phyloP scores from a whole-genome alignment of 345 rosid species.

The Gossypium turneri region DNA sequence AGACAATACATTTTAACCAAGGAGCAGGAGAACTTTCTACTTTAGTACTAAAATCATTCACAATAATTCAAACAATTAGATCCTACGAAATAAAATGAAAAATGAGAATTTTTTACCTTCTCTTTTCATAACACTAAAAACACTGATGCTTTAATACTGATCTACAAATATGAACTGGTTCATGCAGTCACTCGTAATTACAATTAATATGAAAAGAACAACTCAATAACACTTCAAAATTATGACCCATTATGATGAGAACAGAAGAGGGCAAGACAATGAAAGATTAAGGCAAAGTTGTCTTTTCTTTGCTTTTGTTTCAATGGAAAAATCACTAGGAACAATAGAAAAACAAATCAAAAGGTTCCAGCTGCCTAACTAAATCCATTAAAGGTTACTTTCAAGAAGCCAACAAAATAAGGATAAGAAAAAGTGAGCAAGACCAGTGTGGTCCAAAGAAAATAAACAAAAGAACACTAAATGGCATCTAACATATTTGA shows the following conservation, averaged over 20 bases:
- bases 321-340: conserved; percentile 4
- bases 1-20: background rate
- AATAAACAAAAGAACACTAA: background rate
- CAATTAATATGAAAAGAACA: too few species aligned
- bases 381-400: conserved; percentile 22
- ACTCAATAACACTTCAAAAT: too few species aligned
- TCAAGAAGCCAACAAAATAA: conserved; percentile 17
- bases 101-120: background rate
- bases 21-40: background rate
- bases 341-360: conserved; percentile 26
- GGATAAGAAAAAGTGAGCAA: conserved; percentile 17
- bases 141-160: background rate
- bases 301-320: background rate
- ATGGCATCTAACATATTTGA: conserved; percentile 4
- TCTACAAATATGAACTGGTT: background rate
- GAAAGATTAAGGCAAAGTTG: background rate
- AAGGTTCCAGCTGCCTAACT: conserved; percentile 27
- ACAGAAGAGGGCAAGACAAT: background rate
- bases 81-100: background rate
- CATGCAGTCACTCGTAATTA: background rate
- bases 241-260: background rate
- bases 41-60: background rate
- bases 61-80: background rate
- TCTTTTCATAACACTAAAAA: background rate
- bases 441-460: conserved; percentile 29